Evolutionary conservation across 768 basidiomycete species (phyloP).

Genomic region (Amanita exitialis): DNA sequence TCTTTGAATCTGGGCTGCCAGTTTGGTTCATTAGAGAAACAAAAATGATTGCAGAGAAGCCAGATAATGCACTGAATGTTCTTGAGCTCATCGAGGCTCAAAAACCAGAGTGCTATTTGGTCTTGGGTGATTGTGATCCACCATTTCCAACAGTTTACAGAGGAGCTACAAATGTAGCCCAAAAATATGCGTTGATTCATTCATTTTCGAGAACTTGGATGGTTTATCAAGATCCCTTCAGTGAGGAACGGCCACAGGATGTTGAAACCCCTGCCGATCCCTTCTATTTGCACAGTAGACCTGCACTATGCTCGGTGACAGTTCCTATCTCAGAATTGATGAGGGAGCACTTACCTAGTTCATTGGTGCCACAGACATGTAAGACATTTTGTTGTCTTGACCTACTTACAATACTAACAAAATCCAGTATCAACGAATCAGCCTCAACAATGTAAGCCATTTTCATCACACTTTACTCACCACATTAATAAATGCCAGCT

Average conservation of each 20-base stretch:
- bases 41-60: background rate
- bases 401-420: background rate
- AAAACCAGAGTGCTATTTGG: background rate
- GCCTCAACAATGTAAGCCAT: background rate
- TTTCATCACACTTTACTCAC: background rate
- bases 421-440: background rate
- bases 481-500: background rate
- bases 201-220: background rate
- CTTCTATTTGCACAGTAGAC: background rate
- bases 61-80: background rate
- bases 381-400: background rate
- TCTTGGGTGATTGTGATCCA: background rate
- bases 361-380: background rate
- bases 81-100: background rate
- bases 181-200: background rate
- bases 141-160: background rate
- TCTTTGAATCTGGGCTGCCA: conserved; percentile 10
- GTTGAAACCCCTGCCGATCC: background rate
- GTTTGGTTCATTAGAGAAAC: conserved; percentile 12
- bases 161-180: background rate
- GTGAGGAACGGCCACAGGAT: background rate
- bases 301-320: background rate
- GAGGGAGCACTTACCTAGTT: background rate
- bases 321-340: background rate
- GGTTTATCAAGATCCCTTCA: background rate